phyloP scores from a whole-genome alignment of 2,329 filamentous ascomycete species.

The Fusarium sp. region DNA sequence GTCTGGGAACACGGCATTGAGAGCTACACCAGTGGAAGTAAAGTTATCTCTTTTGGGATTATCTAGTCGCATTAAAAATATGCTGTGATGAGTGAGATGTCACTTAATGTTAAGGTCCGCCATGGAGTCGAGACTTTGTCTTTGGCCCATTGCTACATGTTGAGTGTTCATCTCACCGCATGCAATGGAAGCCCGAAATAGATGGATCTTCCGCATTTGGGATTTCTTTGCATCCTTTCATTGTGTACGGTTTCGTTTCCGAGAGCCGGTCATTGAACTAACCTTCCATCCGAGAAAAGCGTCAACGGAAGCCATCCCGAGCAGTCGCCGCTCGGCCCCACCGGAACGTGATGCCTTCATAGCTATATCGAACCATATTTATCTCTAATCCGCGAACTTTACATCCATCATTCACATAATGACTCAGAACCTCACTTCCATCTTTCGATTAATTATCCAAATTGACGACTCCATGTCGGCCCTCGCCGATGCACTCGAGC shows the following conservation, averaged over 20 bases:
- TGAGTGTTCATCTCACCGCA: background rate
- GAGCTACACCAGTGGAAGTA: background rate
- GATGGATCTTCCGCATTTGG: background rate
- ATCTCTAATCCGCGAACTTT: background rate
- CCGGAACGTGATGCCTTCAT: background rate
- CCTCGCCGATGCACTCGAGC: background rate
- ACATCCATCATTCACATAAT: fast-evolving
- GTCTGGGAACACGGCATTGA: background rate
- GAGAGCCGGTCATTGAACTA: background rate
- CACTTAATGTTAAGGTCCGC: fast-evolving
- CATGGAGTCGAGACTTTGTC: background rate
- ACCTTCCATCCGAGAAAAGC: no score
- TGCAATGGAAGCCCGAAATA: fast-evolving
- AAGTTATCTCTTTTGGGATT: background rate
- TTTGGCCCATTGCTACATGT: background rate
- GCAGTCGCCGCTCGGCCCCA: background rate
- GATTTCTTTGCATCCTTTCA: fast-evolving
- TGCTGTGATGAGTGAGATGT: fast-evolving
- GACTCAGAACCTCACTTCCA: background rate
- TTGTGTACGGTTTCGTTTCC: background rate
- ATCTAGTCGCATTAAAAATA: background rate
- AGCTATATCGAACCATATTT: background rate
- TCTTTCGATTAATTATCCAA: background rate
- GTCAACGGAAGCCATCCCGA: slow-evolving; percentile 19
- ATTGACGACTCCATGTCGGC: fast-evolving